Base-by-base conservation (phyloP, 1,139 yeast species). In the Blastobotrys malaysiensis region DNA sequence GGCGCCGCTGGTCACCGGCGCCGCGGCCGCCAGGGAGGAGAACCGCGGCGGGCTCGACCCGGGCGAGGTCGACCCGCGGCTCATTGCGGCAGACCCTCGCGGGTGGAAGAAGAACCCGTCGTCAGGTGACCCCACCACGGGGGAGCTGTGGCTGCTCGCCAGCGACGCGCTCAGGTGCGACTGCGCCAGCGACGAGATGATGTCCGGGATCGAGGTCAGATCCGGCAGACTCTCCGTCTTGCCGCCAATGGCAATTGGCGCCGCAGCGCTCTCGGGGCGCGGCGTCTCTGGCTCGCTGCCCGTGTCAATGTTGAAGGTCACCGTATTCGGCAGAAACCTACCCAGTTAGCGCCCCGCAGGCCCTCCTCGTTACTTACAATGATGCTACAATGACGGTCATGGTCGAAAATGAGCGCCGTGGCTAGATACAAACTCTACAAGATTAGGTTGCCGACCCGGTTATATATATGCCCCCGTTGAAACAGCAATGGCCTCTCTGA, bases 281-380 rank as follows among this genome's bases (percentile, higher is more conserved):
- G 44, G 47, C 9, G 46, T 31, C 21, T 45, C 19, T 14, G 50
- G 43, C 36, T 44, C 46, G 44, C 24, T 45, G 39, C 52, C 54
- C n/a, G 52, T 63, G 1, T 69, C 77, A 3, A 83, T 78, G 62
- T 84, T 85, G 64, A 85, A 85, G 61, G 83, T 85, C 39, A 84
- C 87, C 2, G 91, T 83, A 63, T 83, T 82, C 3, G 93, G 91
- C 45, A 86, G 73, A 61, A 85, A 84, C 55, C 88, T 83, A 56
- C 14, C 7, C 26, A 22, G 7, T 5, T 5, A 22, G 26, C 26
- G 26, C 26, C 26, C 26, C 26, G 26, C 7, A 5, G 7, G 26
- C 26, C 26, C 26, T 22, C 26, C 7, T 22, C 11, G 31, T 13
- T 22, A 48, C 67, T 55, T 58, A 63, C 65, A 64, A 47, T 21